These are phyloP conservation scores for Cyclospora cayetanensis DNA, from an alignment of 169 alveolate genomes.

Conservation along the genomic window DNA sequence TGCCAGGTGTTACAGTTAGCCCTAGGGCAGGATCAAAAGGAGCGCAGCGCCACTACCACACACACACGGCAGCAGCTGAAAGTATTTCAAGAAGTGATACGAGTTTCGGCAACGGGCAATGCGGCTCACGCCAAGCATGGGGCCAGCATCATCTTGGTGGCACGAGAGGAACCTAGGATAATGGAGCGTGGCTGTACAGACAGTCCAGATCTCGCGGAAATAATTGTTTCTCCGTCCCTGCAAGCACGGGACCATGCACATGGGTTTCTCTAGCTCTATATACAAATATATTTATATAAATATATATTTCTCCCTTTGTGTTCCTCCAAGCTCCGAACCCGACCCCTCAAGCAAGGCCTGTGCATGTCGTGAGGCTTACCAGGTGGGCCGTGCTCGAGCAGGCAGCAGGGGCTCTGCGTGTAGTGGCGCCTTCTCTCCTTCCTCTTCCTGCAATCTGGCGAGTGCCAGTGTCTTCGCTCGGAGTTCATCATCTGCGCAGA, in stretches of 20 bases:
- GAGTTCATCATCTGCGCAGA: neutral
- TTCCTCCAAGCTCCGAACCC: no score
- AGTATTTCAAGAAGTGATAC: neutral
- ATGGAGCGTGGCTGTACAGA: slow-evolving; percentile 11
- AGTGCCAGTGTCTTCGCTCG: neutral
- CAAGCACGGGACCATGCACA: no score
- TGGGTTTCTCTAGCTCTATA: no score
- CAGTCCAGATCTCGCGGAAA: slow-evolving; percentile 13
- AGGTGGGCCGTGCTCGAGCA: neutral
- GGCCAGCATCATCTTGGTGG: neutral
- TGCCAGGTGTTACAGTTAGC: no score
- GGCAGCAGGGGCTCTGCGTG: neutral
- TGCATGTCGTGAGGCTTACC: no score
- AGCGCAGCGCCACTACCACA: no score
- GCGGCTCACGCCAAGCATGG: neutral
- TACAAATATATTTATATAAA: no score
- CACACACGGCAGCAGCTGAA: neutral
- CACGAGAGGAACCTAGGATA: neutral
- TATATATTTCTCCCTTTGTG: no score
- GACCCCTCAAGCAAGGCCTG: no score
- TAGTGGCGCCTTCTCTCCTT: neutral
- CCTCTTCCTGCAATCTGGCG: neutral
- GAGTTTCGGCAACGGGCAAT: neutral
- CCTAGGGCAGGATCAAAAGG: no score
- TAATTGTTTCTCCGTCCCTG: neutral